A percentile compares a stretch with the other conserved stretches of the same genome.
Evolutionary conservation across 2,329 filamentous ascomycete species (phyloP).

Genomic region (Colletotrichum noveboracense): DNA sequence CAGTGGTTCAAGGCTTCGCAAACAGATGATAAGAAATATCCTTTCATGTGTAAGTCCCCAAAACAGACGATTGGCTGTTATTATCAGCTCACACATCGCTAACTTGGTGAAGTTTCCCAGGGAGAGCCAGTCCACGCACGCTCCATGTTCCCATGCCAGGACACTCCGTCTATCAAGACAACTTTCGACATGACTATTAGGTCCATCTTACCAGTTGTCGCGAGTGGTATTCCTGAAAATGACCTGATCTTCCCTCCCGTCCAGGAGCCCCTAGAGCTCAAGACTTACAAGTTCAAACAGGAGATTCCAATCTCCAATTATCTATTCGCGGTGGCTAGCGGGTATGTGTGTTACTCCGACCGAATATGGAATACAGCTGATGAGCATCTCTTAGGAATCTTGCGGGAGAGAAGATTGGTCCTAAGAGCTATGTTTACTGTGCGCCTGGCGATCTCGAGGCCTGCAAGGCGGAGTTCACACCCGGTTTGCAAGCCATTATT

Average conservation of each 20-base stretch:
- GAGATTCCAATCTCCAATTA: slow-evolving; percentile 92
- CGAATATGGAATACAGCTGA: neutral
- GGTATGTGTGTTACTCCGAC: neutral
- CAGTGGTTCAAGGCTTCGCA: slow-evolving; percentile 94
- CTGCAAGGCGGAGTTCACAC: slow-evolving; percentile 91
- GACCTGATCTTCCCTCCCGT: neutral
- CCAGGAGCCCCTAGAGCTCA: neutral
- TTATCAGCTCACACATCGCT: neutral
- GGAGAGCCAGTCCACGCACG: slow-evolving; percentile 95
- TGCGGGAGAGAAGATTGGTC: slow-evolving; percentile 80
- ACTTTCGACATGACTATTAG: slow-evolving; percentile 88
- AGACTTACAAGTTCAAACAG: slow-evolving; percentile 82
- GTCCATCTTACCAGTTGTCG: slow-evolving; percentile 85
- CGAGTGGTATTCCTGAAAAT: slow-evolving; percentile 71
- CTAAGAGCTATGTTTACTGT: slow-evolving; percentile 84
- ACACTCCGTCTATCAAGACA: slow-evolving; percentile 94
- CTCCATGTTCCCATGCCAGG: slow-evolving; percentile 94
- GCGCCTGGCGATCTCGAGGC: slow-evolving; percentile 83
- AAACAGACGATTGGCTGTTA: neutral
- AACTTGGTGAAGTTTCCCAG: slow-evolving; percentile 67
- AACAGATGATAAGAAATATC: slow-evolving; percentile 92
- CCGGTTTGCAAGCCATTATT: slow-evolving; percentile 90
- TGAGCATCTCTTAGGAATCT: slow-evolving; percentile 71
- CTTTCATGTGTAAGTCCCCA: slow-evolving; percentile 73
- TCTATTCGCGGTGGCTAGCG: slow-evolving; percentile 79